Evolutionary conservation across 768 basidiomycete genomes (phyloP).

Genomic region (Suillus variegatus): DNA sequence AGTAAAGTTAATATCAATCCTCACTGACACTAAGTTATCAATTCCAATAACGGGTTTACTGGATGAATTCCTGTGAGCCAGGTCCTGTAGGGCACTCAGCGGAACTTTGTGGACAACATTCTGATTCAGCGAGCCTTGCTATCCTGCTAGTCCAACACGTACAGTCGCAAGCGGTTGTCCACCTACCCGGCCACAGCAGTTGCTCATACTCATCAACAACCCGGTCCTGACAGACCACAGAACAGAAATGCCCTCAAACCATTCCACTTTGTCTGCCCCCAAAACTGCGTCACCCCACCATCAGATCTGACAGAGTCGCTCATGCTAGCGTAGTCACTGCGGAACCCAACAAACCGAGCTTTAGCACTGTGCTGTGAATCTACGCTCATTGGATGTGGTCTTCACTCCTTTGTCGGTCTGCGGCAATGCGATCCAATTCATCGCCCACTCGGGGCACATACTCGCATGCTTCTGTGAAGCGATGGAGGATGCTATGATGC

Average conservation of each 20-base stretch:
- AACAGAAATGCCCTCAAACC: constrained; percentile 64
- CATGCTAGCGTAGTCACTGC: constrained; percentile 41
- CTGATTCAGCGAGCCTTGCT: constrained; percentile 47
- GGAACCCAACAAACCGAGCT: constrained; percentile 53
- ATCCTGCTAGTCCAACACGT: constrained; percentile 6
- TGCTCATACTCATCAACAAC: constrained; percentile 53
- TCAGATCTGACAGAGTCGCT: constrained; percentile 54
- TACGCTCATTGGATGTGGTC: constrained; percentile 68
- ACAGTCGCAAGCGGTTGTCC: constrained; percentile 67
- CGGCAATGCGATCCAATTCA: constrained; percentile 63
- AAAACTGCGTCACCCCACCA: constrained; percentile 65
- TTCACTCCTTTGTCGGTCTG: constrained; percentile 57
- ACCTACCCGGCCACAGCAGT: constrained; percentile 51
- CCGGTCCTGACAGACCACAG: constrained; percentile 56
- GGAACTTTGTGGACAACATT: not conserved
- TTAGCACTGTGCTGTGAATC: constrained; percentile 62
- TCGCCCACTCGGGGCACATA: constrained; percentile 40
- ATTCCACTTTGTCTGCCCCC: constrained; percentile 66
- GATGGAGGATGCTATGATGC: constrained; percentile 43
- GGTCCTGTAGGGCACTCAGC: constrained; percentile 37
- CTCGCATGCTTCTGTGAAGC: constrained; percentile 50
- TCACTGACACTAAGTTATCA: not conserved
- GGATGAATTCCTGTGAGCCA: constrained; percentile 35
- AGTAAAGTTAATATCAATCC: not conserved
- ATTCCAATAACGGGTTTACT: not conserved